phyloP scores from a whole-genome alignment of 2,329 filamentous ascomycete species.

The Fusarium tupiense region DNA sequence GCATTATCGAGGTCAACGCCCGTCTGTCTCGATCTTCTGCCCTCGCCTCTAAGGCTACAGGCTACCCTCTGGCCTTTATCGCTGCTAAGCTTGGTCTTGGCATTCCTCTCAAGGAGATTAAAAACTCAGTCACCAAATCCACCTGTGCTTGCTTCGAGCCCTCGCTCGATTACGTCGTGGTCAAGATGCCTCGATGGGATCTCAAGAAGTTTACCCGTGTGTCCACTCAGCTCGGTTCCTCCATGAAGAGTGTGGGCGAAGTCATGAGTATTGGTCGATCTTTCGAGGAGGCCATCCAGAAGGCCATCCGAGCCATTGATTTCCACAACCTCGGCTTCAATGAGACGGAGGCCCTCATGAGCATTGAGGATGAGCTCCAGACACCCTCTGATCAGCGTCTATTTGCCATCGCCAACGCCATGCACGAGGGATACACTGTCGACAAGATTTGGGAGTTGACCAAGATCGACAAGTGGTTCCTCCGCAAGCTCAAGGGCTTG shows the following conservation, averaged over 20 bases:
- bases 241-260: constrained; percentile 99
- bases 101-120: constrained; percentile 95
- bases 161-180: constrained; percentile 96
- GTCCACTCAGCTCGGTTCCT: constrained; percentile 93
- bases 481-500: constrained; percentile 88
- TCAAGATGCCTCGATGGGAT: constrained; percentile 99
- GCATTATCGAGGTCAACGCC: constrained; percentile 99
- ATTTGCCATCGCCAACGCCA: constrained; percentile 97
- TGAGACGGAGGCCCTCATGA: constrained; percentile 91
- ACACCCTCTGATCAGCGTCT: constrained; percentile 97
- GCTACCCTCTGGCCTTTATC: constrained; percentile 95
- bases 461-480: constrained; percentile 99
- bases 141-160: constrained; percentile 99
- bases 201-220: constrained; percentile 98
- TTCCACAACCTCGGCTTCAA: constrained; percentile 96
- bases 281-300: constrained; percentile 98
- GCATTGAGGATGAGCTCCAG: constrained; percentile 93
- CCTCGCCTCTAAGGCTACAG: constrained; percentile 94
- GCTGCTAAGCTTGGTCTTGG: constrained; percentile 95
- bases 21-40: constrained; percentile 95
- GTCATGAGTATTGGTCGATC: constrained; percentile 98
- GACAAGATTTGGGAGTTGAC: constrained; percentile 99
- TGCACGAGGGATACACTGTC: constrained; percentile 92
- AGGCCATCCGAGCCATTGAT: constrained; percentile 95
- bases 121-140: constrained; percentile 93